A percentile compares a stretch with the other conserved stretches of the same genome.
phyloP scores from a whole-genome alignment of 2,329 filamentous ascomycete species.

The Rutstroemia sydowiana region DNA sequence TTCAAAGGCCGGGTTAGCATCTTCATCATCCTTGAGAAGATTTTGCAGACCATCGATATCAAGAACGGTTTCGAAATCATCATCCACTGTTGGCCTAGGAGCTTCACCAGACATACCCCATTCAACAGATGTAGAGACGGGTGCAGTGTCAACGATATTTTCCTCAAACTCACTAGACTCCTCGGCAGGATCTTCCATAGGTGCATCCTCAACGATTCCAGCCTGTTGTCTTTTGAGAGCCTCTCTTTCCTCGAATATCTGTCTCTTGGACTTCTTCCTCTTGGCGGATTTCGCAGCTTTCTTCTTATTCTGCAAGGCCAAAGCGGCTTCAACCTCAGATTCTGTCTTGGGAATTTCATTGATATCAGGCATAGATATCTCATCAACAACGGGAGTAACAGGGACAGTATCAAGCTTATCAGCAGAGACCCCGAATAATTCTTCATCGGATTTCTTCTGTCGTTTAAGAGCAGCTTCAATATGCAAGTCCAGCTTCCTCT shows the following conservation, averaged over 20 bases:
- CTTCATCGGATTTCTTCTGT: constrained; percentile 73
- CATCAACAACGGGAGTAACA: constrained; percentile 35
- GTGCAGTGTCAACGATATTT: constrained; percentile 32
- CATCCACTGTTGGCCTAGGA: constrained; percentile 57
- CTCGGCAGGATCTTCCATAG: constrained; percentile 30
- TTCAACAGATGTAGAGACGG: constrained; percentile 40
- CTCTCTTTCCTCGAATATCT: constrained; percentile 61
- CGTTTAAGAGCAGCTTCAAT: constrained; percentile 68
- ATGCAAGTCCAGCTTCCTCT: constrained; percentile 67
- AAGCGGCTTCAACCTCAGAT: constrained; percentile 37
- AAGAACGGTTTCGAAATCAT: constrained; percentile 54
- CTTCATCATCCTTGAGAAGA: constrained; percentile 61
- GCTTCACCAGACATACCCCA: constrained; percentile 52
- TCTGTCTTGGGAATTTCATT: constrained; percentile 44
- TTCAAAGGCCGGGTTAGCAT: constrained; percentile 48
- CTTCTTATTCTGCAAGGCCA: constrained; percentile 42
- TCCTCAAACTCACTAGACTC: constrained; percentile 27
- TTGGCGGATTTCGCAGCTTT: constrained; percentile 46
- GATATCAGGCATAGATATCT: constrained; percentile 41
- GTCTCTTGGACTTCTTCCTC: constrained; percentile 75
- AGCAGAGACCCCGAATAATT: constrained; percentile 61
- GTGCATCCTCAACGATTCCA: constrained; percentile 37
- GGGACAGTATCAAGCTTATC: constrained; percentile 44
- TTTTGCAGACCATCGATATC: constrained; percentile 67
- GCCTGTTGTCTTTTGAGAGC: constrained; percentile 49